These are phyloP conservation scores for Sugiyamaella novakii DNA, from an alignment of 1,139 yeast genomes.

Conservation along the genomic window DNA sequence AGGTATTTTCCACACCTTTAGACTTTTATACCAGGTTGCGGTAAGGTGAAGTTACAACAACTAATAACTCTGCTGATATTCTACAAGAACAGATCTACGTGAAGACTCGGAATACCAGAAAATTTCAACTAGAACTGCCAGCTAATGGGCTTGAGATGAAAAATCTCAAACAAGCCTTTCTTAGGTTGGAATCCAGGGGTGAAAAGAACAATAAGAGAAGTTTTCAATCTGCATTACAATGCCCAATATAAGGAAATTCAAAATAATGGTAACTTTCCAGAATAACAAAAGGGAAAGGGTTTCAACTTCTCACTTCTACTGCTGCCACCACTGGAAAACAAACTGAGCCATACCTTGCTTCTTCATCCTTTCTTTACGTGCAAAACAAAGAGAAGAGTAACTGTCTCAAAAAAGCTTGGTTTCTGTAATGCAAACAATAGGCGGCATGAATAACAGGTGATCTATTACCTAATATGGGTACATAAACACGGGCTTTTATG, in stretches of 20 bases:
- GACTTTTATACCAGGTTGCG: too few species aligned
- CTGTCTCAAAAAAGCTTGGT: too few species aligned
- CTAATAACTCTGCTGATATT: neutral
- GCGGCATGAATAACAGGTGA: conserved; percentile 1
- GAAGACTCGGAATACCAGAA: too few species aligned
- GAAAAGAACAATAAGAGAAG: neutral
- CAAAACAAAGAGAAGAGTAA: neutral
- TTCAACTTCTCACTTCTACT: too few species aligned
- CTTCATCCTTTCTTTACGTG: neutral
- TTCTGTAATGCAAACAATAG: neutral
- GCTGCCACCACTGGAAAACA: too few species aligned
- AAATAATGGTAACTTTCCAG: conserved; percentile 2
- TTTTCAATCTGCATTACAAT: neutral
- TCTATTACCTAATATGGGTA: neutral
- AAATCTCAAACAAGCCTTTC: too few species aligned
- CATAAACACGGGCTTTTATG: conserved; percentile 5
- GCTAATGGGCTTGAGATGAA: too few species aligned
- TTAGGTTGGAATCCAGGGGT: conserved; percentile 13
- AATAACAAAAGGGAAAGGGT: too few species aligned
- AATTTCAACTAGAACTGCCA: too few species aligned
- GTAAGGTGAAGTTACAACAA: too few species aligned
- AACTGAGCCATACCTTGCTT: too few species aligned
- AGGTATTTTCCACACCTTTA: too few species aligned
- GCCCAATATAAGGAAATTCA: neutral
- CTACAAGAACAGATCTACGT: neutral